A percentile compares a stretch with the other conserved stretches of the same genome.
Conservation (phyloP, 139 green algal species). For the Chlorella sp. region DNA sequence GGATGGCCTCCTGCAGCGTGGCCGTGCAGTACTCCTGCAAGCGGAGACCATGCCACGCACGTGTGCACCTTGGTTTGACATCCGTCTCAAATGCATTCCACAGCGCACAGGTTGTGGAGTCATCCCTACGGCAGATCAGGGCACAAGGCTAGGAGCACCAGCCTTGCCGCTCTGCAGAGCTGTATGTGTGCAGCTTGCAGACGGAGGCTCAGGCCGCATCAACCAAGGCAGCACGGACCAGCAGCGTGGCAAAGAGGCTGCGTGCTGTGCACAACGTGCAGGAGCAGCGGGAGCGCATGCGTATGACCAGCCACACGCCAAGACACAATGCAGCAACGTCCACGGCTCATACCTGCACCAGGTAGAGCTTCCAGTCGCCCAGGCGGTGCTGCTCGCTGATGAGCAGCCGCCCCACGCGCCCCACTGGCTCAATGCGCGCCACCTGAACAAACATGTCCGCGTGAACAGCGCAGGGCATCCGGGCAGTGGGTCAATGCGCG, state of each 20-base stretch:
- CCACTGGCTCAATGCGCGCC: too few relatives aligned
- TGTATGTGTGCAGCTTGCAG: background rate
- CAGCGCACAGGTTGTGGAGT: background rate
- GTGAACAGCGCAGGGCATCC: too few relatives aligned
- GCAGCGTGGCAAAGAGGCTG: background rate
- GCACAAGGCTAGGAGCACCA: background rate
- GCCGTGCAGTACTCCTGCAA: constrained; percentile 4
- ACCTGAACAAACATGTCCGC: too few relatives aligned
- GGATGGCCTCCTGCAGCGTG: background rate
- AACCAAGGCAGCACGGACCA: background rate
- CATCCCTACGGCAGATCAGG: background rate
- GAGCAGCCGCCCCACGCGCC: background rate
- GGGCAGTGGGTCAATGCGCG: too few relatives aligned
- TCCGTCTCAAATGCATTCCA: background rate
- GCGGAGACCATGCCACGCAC: background rate
- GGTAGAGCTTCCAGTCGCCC: constrained; percentile 21
- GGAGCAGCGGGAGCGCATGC: background rate
- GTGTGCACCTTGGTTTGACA: background rate
- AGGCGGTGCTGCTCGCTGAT: background rate
- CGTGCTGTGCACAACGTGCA: background rate
- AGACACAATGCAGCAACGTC: background rate
- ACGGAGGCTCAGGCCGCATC: background rate
- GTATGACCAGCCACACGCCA: background rate
- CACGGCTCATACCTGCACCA: constrained; percentile 3
- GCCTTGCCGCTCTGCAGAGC: background rate